These are phyloP conservation scores for Saccharomyces hybrid DNA, from an alignment of 1,139 yeast genomes.

Conservation along the genomic window DNA sequence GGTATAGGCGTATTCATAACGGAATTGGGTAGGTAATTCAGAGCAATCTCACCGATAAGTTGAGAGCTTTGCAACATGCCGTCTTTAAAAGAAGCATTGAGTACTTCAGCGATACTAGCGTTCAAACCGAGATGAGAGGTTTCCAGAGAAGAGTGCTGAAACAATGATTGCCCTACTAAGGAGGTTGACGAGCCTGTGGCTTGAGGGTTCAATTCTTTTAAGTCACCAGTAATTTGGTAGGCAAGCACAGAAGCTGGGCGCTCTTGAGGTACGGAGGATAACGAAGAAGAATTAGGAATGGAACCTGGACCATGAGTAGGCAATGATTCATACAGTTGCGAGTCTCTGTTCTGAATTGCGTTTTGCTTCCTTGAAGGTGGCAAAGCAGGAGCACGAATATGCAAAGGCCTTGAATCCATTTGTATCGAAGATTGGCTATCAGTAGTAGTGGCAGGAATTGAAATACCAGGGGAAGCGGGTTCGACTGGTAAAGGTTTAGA, in stretches of 20 bases:
- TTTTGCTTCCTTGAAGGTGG: slow-evolving; percentile 57
- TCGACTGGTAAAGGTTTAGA: slow-evolving; percentile 10
- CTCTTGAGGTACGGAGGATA: not conserved
- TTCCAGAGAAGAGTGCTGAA: slow-evolving; percentile 43
- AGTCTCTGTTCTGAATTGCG: not conserved
- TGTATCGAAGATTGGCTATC: not conserved
- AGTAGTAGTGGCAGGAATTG: slow-evolving; percentile 1
- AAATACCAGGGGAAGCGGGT: slow-evolving; percentile 2
- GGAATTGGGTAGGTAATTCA: slow-evolving; percentile 46
- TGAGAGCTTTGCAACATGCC: slow-evolving; percentile 53
- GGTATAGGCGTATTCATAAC: slow-evolving; percentile 28
- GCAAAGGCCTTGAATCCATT: slow-evolving; percentile 11
- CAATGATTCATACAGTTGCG: not conserved
- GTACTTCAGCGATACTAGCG: slow-evolving; percentile 73
- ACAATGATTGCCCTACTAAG: slow-evolving; percentile 29
- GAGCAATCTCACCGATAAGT: slow-evolving; percentile 72
- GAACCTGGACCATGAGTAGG: not conserved
- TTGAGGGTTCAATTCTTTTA: slow-evolving; percentile 33
- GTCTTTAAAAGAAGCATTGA: slow-evolving; percentile 64
- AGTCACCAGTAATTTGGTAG: slow-evolving; percentile 26
- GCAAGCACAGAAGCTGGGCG: slow-evolving; percentile 7
- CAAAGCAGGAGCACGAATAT: slow-evolving; percentile 22
- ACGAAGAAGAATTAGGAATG: not conserved
- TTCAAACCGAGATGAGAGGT: slow-evolving; percentile 55
- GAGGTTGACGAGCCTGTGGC: slow-evolving; percentile 33